Evolutionary conservation across 2,329 filamentous ascomycete genomes (phyloP).

Genomic region (Botryosphaeria dothidea): DNA sequence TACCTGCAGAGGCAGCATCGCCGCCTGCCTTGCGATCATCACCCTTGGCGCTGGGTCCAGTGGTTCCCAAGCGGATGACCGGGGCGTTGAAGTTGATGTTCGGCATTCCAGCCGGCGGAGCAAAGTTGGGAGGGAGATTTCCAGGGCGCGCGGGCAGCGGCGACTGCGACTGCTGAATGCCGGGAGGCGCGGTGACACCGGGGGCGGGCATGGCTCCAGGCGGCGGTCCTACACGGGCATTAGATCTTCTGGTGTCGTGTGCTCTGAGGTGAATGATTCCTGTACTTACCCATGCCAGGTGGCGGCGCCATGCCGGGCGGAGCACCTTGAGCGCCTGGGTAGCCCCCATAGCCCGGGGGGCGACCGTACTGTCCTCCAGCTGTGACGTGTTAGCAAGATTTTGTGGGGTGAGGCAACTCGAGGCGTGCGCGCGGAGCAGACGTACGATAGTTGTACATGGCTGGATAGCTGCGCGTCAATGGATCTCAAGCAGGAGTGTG

Average conservation of each 20-base stretch:
- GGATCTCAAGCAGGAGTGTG: neutral
- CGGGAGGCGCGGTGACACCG: constrained; percentile 76
- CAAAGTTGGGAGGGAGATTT: constrained; percentile 79
- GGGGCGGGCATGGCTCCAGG: constrained; percentile 67
- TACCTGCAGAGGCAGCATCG: constrained; percentile 32
- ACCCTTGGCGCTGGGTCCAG: constrained; percentile 55
- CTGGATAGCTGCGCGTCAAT: constrained; percentile 21
- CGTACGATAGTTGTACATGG: constrained; percentile 38
- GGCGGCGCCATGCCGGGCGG: constrained; percentile 73
- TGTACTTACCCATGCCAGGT: constrained; percentile 74
- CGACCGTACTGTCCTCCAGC: constrained; percentile 67
- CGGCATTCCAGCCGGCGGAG: constrained; percentile 86
- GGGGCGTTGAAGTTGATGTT: constrained; percentile 98
- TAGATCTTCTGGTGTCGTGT: constrained; percentile 1
- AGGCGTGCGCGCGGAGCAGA: constrained; percentile 6
- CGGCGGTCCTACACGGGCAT: constrained; percentile 61
- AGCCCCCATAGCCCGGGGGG: constrained; percentile 72
- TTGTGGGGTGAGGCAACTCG: neutral
- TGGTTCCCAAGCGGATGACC: constrained; percentile 88
- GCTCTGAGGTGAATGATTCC: neutral
- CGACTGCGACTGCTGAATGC: constrained; percentile 72
- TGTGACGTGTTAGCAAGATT: constrained; percentile 26
- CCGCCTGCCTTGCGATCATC: constrained; percentile 48
- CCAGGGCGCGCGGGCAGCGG: constrained; percentile 78
- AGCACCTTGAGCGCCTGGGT: constrained; percentile 58